phyloP scores from a whole-genome alignment of 345 rosid genomes.

The Hypericum androsaemum region DNA sequence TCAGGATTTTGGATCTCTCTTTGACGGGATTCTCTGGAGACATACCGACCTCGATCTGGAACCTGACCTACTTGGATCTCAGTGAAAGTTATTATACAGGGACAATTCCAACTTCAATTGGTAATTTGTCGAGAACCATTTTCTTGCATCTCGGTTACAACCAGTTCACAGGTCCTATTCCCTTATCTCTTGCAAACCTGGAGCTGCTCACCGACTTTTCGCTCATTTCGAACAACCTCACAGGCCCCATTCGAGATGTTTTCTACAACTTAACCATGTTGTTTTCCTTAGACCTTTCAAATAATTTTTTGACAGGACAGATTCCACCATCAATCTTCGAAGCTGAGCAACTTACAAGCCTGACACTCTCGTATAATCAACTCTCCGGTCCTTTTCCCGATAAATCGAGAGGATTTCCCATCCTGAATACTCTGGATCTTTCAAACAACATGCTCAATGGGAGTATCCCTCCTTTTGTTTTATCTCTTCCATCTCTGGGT shows the following conservation, averaged over 20 bases:
- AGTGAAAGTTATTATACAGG: neutral
- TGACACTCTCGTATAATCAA: too few species aligned
- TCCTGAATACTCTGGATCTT: neutral
- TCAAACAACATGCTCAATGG: conserved; percentile 7
- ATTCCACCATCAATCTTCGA: too few species aligned
- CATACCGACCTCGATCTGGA: neutral
- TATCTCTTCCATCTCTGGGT: conserved; percentile 4
- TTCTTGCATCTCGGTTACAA: neutral
- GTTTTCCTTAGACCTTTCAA: neutral
- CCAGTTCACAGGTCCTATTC: neutral
- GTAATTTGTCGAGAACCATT: neutral
- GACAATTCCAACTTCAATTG: neutral
- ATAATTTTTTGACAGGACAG: too few species aligned
- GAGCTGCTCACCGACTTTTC: neutral
- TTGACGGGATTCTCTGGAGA: neutral
- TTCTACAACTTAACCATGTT: neutral
- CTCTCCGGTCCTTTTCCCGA: neutral
- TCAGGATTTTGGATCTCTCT: neutral
- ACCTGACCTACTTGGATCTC: neutral
- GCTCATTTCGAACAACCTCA: neutral
- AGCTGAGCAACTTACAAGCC: too few species aligned
- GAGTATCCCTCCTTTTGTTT: conserved; percentile 14
- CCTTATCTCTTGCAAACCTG: neutral
- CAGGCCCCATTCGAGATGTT: conserved; percentile 14
- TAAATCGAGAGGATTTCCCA: too few species aligned